Percentiles rank a stretch among this genome's conserved stretches.
Conservation (phyloP, 1,139 yeast genomes). For the Groenewaldozyma auringiensis region DNA sequence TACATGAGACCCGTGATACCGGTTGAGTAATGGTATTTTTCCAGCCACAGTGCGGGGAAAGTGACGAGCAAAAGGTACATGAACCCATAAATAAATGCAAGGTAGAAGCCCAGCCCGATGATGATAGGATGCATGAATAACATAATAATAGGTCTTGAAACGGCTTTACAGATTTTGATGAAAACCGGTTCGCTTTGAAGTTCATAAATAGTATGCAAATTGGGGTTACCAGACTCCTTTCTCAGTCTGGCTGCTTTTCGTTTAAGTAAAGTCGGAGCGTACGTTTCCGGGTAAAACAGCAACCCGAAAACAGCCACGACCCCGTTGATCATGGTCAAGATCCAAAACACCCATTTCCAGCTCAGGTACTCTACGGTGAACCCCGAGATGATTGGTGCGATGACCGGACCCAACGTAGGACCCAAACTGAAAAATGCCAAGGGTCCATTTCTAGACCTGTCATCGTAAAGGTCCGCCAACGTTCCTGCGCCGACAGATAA, state of each 20-base stretch:
- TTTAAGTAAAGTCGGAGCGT: conserved; percentile 47
- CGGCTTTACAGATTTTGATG: conserved; percentile 22
- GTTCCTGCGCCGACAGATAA: conserved; percentile 68
- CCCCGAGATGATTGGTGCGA: conserved; percentile 54
- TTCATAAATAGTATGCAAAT: conserved; percentile 54
- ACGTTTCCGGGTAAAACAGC: conserved; percentile 46
- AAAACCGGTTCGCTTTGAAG: conserved; percentile 25
- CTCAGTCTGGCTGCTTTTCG: conserved; percentile 41
- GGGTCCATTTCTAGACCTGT: conserved; percentile 46
- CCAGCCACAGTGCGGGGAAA: conserved; percentile 47
- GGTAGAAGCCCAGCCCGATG: conserved; percentile 49
- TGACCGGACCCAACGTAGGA: conserved; percentile 54
- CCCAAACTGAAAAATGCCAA: conserved; percentile 54
- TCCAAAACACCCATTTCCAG: conserved; percentile 61
- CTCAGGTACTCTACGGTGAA: conserved; percentile 40
- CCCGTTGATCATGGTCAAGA: conserved; percentile 50
- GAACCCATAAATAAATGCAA: conserved; percentile 60
- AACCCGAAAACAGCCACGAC: conserved; percentile 40
- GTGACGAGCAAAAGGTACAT: conserved; percentile 54
- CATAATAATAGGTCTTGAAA: conserved; percentile 48
- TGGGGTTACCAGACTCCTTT: conserved; percentile 46
- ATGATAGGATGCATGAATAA: conserved; percentile 55
- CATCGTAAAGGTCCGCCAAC: conserved; percentile 53
- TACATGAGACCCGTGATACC: conserved; percentile 55
- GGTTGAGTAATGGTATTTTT: conserved; percentile 39